These are phyloP conservation scores for Hippophae gyantsensis DNA, from an alignment of 306 rosid species.

Conservation along the genomic window DNA sequence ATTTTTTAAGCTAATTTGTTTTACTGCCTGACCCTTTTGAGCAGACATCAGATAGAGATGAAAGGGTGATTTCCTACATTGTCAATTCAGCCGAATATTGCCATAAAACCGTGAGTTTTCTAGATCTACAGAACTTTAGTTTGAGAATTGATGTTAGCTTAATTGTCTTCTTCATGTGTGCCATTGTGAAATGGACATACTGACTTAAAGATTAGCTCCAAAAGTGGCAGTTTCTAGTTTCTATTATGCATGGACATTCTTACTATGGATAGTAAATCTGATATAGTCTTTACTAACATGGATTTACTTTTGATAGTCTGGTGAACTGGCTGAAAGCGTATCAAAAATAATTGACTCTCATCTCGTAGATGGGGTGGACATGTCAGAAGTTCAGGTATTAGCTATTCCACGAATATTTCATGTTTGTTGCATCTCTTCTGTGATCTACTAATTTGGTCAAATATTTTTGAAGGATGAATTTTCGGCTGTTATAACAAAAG, in stretches of 20 bases:
- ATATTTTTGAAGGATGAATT: conserved; percentile 74
- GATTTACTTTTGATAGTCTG: conserved; percentile 51
- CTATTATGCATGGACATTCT: conserved; percentile 20
- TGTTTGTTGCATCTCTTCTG: conserved; percentile 3
- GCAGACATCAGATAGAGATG: conserved; percentile 98
- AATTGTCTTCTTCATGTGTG: background rate
- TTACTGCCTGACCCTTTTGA: conserved; percentile 15
- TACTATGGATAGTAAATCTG: conserved; percentile 15
- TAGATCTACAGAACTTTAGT: conserved; percentile 3
- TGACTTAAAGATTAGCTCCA: background rate
- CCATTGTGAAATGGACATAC: background rate
- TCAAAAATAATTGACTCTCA: conserved; percentile 82
- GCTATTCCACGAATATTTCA: conserved; percentile 12
- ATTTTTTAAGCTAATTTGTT: conserved; percentile 12
- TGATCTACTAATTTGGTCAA: conserved; percentile 20
- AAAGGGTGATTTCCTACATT: conserved; percentile 89
- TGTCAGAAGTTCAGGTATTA: conserved; percentile 93
- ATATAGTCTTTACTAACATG: conserved; percentile 21
- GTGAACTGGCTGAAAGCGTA: conserved; percentile 93
- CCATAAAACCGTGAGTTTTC: conserved; percentile 66
- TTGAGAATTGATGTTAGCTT: conserved; percentile 2
- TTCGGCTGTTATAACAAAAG: conserved; percentile 86
- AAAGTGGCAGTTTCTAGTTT: background rate
- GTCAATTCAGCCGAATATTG: conserved; percentile 98
- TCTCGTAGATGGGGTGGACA: conserved; percentile 68